Evolutionary conservation across 768 basidiomycete species (phyloP), one percentile per base, ranked within the genome.

Genomic region (Termitomyces sp.): DNA sequence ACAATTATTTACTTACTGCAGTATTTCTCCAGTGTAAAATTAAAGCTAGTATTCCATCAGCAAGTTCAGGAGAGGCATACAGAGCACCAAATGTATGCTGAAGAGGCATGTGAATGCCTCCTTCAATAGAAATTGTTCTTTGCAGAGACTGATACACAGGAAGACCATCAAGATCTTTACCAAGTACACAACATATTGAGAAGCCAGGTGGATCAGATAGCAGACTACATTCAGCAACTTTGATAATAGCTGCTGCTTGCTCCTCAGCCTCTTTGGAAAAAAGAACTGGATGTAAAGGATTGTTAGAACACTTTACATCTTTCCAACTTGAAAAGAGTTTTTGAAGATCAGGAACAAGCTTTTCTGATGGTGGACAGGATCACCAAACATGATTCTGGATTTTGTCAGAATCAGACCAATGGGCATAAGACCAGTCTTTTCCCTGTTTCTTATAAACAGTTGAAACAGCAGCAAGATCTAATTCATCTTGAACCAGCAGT

Each of bases 71-170:
- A 33, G 65, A 64, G 12, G 65, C 66, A 64, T 62, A 56, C 9
- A 68, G 60, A 18, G 67, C 61, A 37, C 48, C 63, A 69, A 69
- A 69, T 32, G 56, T 64, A 3, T 22, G 36, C 18, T 46, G 40
- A 43, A 68, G 53, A 49, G 61, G 58, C 50, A 57, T 62, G 60
- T 68, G 67, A 47, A 63, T 56, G 13, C 52, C 65, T 43, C 66
- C 65, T 61, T 69, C 66, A 55, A 67, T 56, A 43, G 65, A 64
- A 26, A 64, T 69, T 51, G 67, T 68, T 7, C 68, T 66, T 18
- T 58, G 18, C 10, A 63, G 34, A 47, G 51, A 62, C 22, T 59
- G 56, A 49, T 62, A 66, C 26, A 60, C 12, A 22, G 39, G 26
- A 48, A 65, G 55, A 9, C 67, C 62, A 64, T 61, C 24, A 24